Percentiles rank a stretch among this genome's conserved stretches.
phyloP scores from a whole-genome alignment of 768 basidiomycete genomes.

The Psilocybe subaeruginosa region DNA sequence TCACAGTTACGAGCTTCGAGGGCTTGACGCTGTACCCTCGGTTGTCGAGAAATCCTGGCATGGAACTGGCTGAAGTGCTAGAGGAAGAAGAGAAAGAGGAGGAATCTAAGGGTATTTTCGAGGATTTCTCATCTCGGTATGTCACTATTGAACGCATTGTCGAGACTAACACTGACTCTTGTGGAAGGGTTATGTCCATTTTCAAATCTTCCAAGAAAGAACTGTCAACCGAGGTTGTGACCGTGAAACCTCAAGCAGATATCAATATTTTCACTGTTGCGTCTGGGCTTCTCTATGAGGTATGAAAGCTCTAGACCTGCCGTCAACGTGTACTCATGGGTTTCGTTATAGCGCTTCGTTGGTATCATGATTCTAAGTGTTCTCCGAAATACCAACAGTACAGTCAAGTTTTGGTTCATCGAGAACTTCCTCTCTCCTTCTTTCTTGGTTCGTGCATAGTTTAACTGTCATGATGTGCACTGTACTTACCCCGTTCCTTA shows the following conservation, averaged over 20 bases:
- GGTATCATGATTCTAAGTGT: slow-evolving; percentile 99
- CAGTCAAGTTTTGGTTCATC: slow-evolving; percentile 99
- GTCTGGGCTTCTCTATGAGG: slow-evolving; percentile 95
- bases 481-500: slow-evolving; percentile 26
- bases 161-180: neutral
- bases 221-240: slow-evolving; percentile 21
- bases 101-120: slow-evolving; percentile 44
- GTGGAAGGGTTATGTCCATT: slow-evolving; percentile 45
- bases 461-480: neutral
- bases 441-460: slow-evolving; percentile 69
- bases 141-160: slow-evolving; percentile 19
- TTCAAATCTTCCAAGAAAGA: slow-evolving; percentile 37
- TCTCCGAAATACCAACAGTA: slow-evolving; percentile 88
- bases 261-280: slow-evolving; percentile 99
- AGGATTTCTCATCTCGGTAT: slow-evolving; percentile 54
- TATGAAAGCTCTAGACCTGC: slow-evolving; percentile 30
- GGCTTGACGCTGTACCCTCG: slow-evolving; percentile 89
- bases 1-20: slow-evolving; percentile 88
- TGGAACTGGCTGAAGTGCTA: slow-evolving; percentile 84
- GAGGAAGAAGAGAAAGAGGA: slow-evolving; percentile 41
- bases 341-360: slow-evolving; percentile 75
- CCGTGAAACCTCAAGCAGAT: slow-evolving; percentile 66
- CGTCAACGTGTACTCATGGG: neutral
- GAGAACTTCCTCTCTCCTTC: slow-evolving; percentile 98
- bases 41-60: slow-evolving; percentile 68